Evolutionary conservation across 2,329 filamentous ascomycete genomes (phyloP), one percentile per base, ranked within the genome.

Genomic region (Myrmaecium sp.): DNA sequence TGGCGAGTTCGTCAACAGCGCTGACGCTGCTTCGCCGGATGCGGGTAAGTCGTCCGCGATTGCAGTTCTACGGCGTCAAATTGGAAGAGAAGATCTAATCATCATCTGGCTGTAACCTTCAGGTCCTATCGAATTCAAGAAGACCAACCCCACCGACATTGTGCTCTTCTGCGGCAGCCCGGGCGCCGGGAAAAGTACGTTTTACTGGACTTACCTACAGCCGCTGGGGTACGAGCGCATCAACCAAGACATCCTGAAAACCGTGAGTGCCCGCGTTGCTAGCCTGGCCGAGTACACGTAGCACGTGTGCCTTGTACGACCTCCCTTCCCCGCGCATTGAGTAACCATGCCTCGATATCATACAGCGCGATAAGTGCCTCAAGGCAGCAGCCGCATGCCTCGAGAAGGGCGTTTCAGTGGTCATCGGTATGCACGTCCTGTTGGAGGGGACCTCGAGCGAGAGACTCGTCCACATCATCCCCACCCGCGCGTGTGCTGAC

Each of bases 241-340:
- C 16, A 98, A 95, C 41, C 89, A 95, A 55, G 89, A 95, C 50
- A 68, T 64, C 2, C 61, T 94, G 24, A 93, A 92, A 51, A 75
- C 69, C 16, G 62, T 70, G 54, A 37, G 57, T 53, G 34, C 25
- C n/a, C 38, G 25, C 23, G 19, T 31, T 22, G 29, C 20, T 29
- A 20, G 24, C 28, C 23, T 32, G 17, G 28, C 30, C 21, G 31
- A 36, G 22, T 28, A 26, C 17, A 23, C 27, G 18, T 27, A 31
- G 35, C 40, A 45, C 37, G 40, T 46, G 29, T 17, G 16, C 7
- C 4, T 24, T 31, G 30, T 33, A 27, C 25, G 9, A 33, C 27
- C 30, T n/a, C 18, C 9, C 17, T 26, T 17, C 9, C 21, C 25
- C 24, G 29, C 21, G 27, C 17, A 25, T 37, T 41, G 42, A 46